These are phyloP conservation scores for Collariella sp. DNA, from an alignment of 495 filamentous ascomycete species.

Conservation along the genomic window DNA sequence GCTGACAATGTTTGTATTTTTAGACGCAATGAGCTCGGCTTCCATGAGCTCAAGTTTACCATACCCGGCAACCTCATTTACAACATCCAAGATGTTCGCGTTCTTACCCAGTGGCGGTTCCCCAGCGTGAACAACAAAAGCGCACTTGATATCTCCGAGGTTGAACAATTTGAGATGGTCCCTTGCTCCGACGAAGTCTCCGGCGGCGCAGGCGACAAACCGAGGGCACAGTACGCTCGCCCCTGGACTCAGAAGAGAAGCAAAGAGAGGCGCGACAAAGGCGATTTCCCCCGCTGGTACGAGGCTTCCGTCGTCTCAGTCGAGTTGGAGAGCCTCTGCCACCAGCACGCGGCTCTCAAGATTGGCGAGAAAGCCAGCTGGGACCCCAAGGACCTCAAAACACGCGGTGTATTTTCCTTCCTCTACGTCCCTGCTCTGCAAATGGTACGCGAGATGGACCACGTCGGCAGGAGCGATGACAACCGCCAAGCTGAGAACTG, in stretches of 20 bases:
- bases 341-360: slow-evolving; percentile 30
- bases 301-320: slow-evolving; percentile 32
- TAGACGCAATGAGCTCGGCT: neutral
- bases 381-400: slow-evolving; percentile 20
- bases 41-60: slow-evolving; percentile 20
- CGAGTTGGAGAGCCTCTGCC: slow-evolving; percentile 21
- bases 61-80: slow-evolving; percentile 10
- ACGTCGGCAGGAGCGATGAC: slow-evolving; percentile 25
- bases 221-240: neutral
- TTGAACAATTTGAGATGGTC: slow-evolving; percentile 29
- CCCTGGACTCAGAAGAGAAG: neutral
- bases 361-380: slow-evolving; percentile 36
- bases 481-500: neutral
- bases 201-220: neutral
- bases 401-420: slow-evolving; percentile 14
- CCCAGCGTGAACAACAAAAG: slow-evolving; percentile 12
- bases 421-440: slow-evolving; percentile 26
- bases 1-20: neutral
- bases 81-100: slow-evolving; percentile 24
- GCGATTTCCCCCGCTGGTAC: slow-evolving; percentile 31
- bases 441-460: slow-evolving; percentile 31
- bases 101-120: slow-evolving; percentile 24
- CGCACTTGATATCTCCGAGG: slow-evolving; percentile 34
- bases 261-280: slow-evolving; percentile 4
- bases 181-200: neutral